Percentiles rank a stretch among this genome's conserved stretches.
phyloP scores from a whole-genome alignment of 2,329 filamentous ascomycete species.

The Phymatotrichopsis omnivora region DNA sequence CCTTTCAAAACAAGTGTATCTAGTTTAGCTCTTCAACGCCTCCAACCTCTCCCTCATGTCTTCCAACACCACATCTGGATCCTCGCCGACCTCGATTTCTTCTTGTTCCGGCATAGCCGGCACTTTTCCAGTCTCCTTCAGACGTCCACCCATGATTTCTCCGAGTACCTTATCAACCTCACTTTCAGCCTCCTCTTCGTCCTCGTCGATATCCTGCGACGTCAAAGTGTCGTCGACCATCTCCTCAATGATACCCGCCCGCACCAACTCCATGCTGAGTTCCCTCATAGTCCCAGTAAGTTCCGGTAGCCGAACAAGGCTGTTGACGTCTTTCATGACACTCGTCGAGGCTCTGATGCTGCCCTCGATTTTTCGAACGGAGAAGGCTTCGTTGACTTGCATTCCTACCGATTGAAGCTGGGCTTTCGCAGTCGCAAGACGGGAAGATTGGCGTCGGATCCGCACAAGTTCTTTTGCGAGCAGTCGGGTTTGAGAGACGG shows the following conservation, averaged over 20 bases:
- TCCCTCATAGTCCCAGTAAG: conserved; percentile 83
- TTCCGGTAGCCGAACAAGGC: conserved; percentile 71
- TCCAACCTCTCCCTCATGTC: conserved; percentile 90
- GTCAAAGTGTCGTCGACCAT: conserved; percentile 84
- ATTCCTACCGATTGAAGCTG: conserved; percentile 89
- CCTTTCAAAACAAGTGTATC: background rate
- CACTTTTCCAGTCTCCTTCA: conserved; percentile 54
- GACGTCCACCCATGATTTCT: conserved; percentile 76
- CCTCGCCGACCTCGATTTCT: conserved; percentile 58
- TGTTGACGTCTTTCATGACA: conserved; percentile 96
- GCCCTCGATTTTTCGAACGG: conserved; percentile 89
- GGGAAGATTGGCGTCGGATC: conserved; percentile 61
- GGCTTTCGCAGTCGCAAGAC: conserved; percentile 77
- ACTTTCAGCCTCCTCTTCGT: conserved; percentile 59
- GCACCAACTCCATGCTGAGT: conserved; percentile 75
- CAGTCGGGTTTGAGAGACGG: conserved; percentile 68
- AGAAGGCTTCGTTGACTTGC: conserved; percentile 96
- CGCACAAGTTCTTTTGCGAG: conserved; percentile 84
- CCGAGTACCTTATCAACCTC: conserved; percentile 91
- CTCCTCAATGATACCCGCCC: conserved; percentile 94
- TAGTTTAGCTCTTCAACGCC: conserved; percentile 68
- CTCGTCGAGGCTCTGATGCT: conserved; percentile 75
- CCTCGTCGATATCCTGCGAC: conserved; percentile 57
- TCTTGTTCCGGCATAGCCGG: conserved; percentile 47
- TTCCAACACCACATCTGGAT: conserved; percentile 80